Evolutionary conservation across 257 asterid genomes (phyloP), one percentile per base, ranked within the genome.

Genomic region (Solanum neorickii): DNA sequence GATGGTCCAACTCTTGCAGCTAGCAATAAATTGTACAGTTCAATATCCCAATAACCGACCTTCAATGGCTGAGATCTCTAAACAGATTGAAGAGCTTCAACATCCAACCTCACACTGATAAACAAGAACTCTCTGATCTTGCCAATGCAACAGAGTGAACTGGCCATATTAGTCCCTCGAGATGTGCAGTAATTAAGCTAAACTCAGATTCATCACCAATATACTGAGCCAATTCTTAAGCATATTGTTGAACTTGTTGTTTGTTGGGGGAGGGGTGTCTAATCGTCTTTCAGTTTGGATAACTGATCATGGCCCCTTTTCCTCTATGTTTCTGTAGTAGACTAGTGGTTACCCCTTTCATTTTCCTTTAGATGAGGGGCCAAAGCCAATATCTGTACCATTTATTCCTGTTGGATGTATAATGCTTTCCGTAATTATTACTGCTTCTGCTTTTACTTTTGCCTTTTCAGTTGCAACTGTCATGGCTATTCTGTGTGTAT

Each of bases 1-100:
- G 87, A 94, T 95, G 98, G 96, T 94, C 87, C 94, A 94, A 86
- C 93, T 95, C 8, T 90, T 95, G 93, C 98, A 95, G 87, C 98
- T 95, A 4, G 98, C 94, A 18, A 90, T 94, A 62, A 97, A 93
- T 88, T 95, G 98, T 88, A 92, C 98, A 20, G 95, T 94, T 44
- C 98, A 95, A 89, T 93, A 91, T 72, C 98, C 98, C 0, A 95
- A 94, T 76, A 90, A 87, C 5, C 91, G 98, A n/a, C 98, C 98
- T 6, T 68, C 95, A 5, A 95, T 94, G 31, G 86, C 94, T 0
- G 94, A 93, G 68, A 95, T 92, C 3, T 89, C 87, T 2, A 86
- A 18, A 18, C 91, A 96, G 33, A 91, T 95, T 29, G 92, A 91
- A 65, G 98, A 91, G 87, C 86, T 95, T 14, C 87, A 92, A 2